A percentile compares a stretch with the other conserved stretches of the same genome.
Conservation (phyloP, 1,139 yeast species). For the Protomyces lactucae-debilis region DNA sequence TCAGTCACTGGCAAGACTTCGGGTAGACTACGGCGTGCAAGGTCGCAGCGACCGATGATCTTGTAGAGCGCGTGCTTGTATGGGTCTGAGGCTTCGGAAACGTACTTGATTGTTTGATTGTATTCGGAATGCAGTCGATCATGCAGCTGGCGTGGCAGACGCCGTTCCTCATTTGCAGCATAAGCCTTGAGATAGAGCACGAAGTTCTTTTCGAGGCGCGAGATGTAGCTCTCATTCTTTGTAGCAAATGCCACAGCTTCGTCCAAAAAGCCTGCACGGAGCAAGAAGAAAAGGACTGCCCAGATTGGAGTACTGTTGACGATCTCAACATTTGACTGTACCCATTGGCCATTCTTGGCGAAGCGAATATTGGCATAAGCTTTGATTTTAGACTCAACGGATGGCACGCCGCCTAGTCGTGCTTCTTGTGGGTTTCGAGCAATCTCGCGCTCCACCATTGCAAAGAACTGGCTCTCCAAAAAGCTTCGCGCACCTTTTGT, state of each 20-base stretch:
- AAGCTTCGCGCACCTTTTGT: conserved; percentile 55
- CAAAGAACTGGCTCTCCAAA: conserved; percentile 74
- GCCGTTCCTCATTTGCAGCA: conserved; percentile 53
- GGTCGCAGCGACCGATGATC: conserved; percentile 85
- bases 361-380: conserved; percentile 54
- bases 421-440: conserved; percentile 56
- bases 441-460: conserved; percentile 67
- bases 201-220: conserved; percentile 79
- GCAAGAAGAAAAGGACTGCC: conserved; percentile 79
- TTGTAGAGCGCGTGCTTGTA: conserved; percentile 87
- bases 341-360: conserved; percentile 47
- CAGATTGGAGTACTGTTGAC: conserved; percentile 85
- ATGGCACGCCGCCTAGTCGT: conserved; percentile 57
- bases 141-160: conserved; percentile 61
- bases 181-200: conserved; percentile 72
- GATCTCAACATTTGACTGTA: conserved; percentile 47
- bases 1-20: conserved; percentile 74
- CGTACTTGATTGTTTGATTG: conserved; percentile 72
- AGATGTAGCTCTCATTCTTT: conserved; percentile 56
- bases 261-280: conserved; percentile 73
- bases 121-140: conserved; percentile 75
- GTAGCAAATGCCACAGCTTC: conserved; percentile 67
- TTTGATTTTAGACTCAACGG: conserved; percentile 63
- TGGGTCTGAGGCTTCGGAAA: conserved; percentile 63
- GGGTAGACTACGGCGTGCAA: conserved; percentile 70